These are phyloP conservation scores for Hemileccinum impolitum DNA, from an alignment of 768 basidiomycete genomes.

Conservation along the genomic window DNA sequence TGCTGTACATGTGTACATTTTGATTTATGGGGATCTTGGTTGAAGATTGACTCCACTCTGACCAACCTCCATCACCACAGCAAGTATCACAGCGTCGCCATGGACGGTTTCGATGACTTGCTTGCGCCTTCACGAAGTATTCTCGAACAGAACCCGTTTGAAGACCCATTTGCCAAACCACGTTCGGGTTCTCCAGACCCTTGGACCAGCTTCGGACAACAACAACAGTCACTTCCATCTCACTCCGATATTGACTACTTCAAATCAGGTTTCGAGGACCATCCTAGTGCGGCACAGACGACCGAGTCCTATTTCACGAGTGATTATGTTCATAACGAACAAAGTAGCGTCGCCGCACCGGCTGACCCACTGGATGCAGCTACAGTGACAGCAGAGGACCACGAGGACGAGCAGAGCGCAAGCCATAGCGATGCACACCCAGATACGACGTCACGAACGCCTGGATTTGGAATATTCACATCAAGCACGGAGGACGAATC, in stretches of 20 bases:
- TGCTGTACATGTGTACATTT: conserved; percentile 9
- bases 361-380: conserved; percentile 44
- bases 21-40: conserved; percentile 15
- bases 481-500: conserved; percentile 21
- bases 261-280: conserved; percentile 27
- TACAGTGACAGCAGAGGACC: conserved; percentile 28
- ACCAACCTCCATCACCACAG: neutral
- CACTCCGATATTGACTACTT: conserved; percentile 27
- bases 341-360: conserved; percentile 11
- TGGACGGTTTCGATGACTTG: conserved; percentile 81
- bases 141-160: conserved; percentile 76
- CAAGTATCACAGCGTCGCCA: conserved; percentile 22
- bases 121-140: conserved; percentile 55
- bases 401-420: conserved; percentile 28
- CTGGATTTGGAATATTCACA: conserved; percentile 49
- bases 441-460: conserved; percentile 26
- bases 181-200: conserved; percentile 71
- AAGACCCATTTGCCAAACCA: conserved; percentile 62
- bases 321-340: conserved; percentile 33
- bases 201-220: conserved; percentile 59
- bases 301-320: conserved; percentile 37
- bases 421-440: conserved; percentile 10
- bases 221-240: conserved; percentile 17
- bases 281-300: conserved; percentile 20
- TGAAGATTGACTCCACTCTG: neutral